Evolutionary conservation across 352 stramenopile species (phyloP), one percentile per base, ranked within the genome.

Genomic region (Phytophthora cactorum): DNA sequence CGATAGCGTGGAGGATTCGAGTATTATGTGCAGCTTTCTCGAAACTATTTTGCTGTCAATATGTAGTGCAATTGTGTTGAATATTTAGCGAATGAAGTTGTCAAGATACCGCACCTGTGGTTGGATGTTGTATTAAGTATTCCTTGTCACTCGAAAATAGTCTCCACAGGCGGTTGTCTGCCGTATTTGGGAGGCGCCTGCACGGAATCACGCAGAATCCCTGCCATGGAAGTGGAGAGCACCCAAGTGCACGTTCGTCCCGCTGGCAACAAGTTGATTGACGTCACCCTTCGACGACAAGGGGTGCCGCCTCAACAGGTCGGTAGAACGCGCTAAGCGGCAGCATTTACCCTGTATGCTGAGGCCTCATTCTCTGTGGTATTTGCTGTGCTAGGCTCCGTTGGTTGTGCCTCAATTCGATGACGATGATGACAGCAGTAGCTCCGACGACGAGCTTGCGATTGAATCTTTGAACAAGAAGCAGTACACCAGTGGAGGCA

Each of bases 371-470:
- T 22, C 4, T 50, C 7, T 32, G 6, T 14, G 44, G 4, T 56
- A 31, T 54, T 63, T 58, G 29, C 25, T 50, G 22, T 49, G 41
- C 12, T 58, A 79, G 84, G 53, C 52, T 12, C 75, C 80, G 45
- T 66, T 93, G 6, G 72, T 82, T 28, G 36, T 93, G n/a, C 82
- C 86, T 36, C 69, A 78, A 44, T 93, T 91, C 53, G 81, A 93
- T 52, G 83, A 93, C 15, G 82, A 90, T 36, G 76, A 86, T 39
- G 77, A 79, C 50, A 81, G 85, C 27, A 79, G 81, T 43, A 81
- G 81, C 51, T 86, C 73, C 27, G 66, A 66, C 17, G 76, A 86
- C 15, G 64, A 76, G 15, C 29, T 44, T 39, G 25, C 22, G 8
- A 38, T 36, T 8, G 59, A 61, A 10, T 29, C 52, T 29, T 14